Evolutionary conservation across 2,329 filamentous ascomycete species (phyloP), one percentile per base, ranked within the genome.

Genomic region (Exophiala lecanii-corni): DNA sequence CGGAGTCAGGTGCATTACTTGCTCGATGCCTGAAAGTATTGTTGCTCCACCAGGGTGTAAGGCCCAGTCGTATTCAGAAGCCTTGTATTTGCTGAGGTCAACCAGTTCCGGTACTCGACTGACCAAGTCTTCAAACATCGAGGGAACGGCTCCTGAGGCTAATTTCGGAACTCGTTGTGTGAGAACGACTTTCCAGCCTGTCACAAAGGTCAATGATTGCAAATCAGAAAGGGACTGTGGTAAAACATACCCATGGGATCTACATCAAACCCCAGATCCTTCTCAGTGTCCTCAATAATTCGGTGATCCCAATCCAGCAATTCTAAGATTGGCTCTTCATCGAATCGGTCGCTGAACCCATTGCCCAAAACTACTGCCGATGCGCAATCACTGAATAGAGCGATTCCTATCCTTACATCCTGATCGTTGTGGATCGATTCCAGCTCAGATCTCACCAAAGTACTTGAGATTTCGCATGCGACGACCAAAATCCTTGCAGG

Each of bases 311-410:
- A 85, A 2, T 78, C 80, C 1, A 83, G 65, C 17, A 86, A 61
- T 19, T 81, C 74, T 55, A 82, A 84, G 9, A 72, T 54, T 1
- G 64, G 61, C 17, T 49, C 51, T 38, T 63, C 60, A 17, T 56
- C 46, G 20, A 39, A 49, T n/a, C 53, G 50, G 36, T 52, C 44
- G 20, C 49, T 52, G 40, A 84, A 64, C 1, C 73, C 74, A 55
- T 86, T 86, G 56, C 78, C 81, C 23, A 86, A 57, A 1, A 86
- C 67, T 19, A 78, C 62, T 0, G 81, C 78, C 43, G 80, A 81
- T n/a, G 78, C 82, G 51, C 79, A 84, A 59, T 86, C 82, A 15
- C 80, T 84, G 59, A 86, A 86, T 2, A 86, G 63, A 10, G 75
- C 76, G 1, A 78, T 70, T 2, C 81, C 82, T 54, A 86, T 83